Evolutionary conservation across 1,284 basidiomycete species (phyloP).

Genomic region (Fomitopsis schrenkii): DNA sequence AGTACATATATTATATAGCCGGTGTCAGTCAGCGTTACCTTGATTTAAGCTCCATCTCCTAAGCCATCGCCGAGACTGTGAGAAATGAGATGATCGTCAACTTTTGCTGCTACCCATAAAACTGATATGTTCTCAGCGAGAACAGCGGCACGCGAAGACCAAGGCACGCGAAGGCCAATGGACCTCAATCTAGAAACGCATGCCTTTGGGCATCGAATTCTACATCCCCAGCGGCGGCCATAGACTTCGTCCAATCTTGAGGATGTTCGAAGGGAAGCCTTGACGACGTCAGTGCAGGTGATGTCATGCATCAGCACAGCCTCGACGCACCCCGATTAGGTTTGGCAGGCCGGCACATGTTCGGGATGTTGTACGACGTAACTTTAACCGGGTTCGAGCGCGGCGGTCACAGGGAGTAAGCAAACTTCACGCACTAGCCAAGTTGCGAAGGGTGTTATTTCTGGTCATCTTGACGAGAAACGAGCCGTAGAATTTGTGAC

Average conservation of each 20-base stretch:
- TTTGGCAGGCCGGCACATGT: background rate
- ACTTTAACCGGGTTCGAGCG: background rate
- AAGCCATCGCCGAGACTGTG: background rate
- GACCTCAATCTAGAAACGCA: slow-evolving; percentile 73
- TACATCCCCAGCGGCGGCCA: background rate
- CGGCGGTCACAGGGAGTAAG: background rate
- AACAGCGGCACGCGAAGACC: slow-evolving; percentile 37
- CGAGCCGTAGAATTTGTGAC: too few species aligned
- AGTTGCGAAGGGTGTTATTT: too few species aligned
- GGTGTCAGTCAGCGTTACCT: too few species aligned
- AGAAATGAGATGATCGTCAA: background rate
- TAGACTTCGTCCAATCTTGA: too few species aligned
- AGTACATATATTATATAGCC: too few species aligned
- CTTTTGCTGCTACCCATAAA: background rate
- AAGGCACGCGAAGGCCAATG: slow-evolving; percentile 70
- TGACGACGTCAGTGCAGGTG: too few species aligned
- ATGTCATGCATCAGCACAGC: too few species aligned
- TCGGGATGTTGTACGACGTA: background rate
- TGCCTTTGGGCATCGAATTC: slow-evolving; percentile 55
- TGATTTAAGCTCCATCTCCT: too few species aligned
- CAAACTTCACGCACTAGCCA: too few species aligned
- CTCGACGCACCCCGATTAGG: too few species aligned
- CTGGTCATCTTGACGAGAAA: too few species aligned
- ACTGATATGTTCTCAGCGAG: slow-evolving; percentile 75
- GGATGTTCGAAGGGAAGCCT: too few species aligned